Conservation (phyloP, 148 eudicot genomes). For the Diospyros kaki region DNA sequence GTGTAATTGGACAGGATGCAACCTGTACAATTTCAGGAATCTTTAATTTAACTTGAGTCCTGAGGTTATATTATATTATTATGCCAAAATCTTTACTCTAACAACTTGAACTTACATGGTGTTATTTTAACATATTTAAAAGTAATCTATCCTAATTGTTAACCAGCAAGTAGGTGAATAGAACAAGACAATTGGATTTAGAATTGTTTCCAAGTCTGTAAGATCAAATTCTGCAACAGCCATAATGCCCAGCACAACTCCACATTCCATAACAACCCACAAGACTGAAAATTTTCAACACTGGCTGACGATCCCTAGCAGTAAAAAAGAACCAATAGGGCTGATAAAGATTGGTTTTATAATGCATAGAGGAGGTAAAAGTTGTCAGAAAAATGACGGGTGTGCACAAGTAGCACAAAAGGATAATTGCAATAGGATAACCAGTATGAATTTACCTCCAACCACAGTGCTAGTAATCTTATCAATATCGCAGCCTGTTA, state of each 20-base stretch:
- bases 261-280: conserved; percentile 4
- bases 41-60: no score
- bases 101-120: background rate
- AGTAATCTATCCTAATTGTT: background rate
- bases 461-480: conserved; percentile 25
- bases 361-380: background rate
- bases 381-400: background rate
- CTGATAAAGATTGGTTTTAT: background rate
- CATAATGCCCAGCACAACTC: background rate
- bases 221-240: background rate
- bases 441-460: conserved; percentile 36
- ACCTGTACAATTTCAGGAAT: no score
- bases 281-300: background rate
- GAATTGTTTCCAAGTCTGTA: background rate
- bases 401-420: conserved; percentile 1
- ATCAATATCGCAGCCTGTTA: conserved; percentile 61
- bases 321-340: background rate
- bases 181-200: background rate
- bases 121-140: background rate
- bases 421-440: background rate
- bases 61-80: no score
- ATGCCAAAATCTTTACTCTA: background rate
- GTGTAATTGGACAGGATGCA: background rate
- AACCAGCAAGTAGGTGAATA: background rate
- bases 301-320: background rate